Conservation (phyloP, 1,284 basidiomycete genomes). For the Sanghuangporus sanghuang region DNA sequence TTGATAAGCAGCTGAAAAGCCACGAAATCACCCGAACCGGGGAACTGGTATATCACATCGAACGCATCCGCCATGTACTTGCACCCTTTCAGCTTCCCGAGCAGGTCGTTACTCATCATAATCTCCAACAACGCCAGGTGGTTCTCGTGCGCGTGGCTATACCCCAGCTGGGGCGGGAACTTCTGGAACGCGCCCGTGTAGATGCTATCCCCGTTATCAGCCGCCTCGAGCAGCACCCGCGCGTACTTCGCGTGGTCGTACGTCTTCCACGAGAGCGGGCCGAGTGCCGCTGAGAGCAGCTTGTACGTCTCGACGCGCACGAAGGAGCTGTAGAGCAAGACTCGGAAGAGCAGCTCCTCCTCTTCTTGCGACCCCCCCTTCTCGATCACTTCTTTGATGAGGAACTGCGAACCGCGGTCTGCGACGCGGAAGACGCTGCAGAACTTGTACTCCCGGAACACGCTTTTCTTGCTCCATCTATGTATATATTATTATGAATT, state of each 20-base stretch:
- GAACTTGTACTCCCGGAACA: constrained; percentile 45
- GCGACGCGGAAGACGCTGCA: constrained; percentile 60
- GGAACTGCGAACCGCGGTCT: constrained; percentile 54
- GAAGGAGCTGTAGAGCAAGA: constrained; percentile 56
- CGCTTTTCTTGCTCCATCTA: constrained; percentile 54
- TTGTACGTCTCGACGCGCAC: constrained; percentile 59
- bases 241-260: constrained; percentile 45
- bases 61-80: constrained; percentile 49
- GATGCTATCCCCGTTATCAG: constrained; percentile 33
- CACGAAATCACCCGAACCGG: constrained; percentile 56
- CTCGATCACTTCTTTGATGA: constrained; percentile 55
- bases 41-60: constrained; percentile 48
- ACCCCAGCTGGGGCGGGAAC: constrained; percentile 46
- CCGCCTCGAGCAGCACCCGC: constrained; percentile 38
- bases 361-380: constrained; percentile 53
- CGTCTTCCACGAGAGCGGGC: constrained; percentile 44
- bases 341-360: constrained; percentile 52
- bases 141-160: constrained; percentile 41
- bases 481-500: background rate
- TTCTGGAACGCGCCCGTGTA: constrained; percentile 66
- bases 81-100: constrained; percentile 35
- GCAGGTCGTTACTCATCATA: constrained; percentile 46
- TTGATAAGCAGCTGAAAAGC: constrained; percentile 54
- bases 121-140: constrained; percentile 51
- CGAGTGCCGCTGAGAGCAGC: constrained; percentile 40